Conservation (phyloP, 2,329 filamentous ascomycete species). For the Colletotrichum kahawae region DNA sequence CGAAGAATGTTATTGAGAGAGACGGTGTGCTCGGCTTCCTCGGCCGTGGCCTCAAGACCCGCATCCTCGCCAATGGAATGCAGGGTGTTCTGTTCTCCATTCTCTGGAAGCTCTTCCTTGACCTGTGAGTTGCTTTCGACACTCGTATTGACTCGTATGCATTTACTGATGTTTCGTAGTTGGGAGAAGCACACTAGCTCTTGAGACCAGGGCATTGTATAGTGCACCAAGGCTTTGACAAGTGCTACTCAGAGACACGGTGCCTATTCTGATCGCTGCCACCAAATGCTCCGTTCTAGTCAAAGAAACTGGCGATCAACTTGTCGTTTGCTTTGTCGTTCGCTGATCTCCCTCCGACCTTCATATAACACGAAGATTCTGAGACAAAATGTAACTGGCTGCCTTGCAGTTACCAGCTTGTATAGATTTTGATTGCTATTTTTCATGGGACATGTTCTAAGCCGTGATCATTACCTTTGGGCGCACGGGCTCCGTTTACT, state of each 20-base stretch:
- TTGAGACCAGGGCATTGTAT: neutral
- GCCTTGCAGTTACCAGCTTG: accelerated
- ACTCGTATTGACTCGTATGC: neutral
- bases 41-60: conserved; percentile 50
- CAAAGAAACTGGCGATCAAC: neutral
- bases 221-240: neutral
- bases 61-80: conserved; percentile 52
- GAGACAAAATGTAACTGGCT: neutral
- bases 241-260: neutral
- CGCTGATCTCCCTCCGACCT: neutral
- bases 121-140: conserved; percentile 41
- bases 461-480: accelerated
- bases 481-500: neutral
- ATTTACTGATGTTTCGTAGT: neutral
- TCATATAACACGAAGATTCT: too few relatives aligned
- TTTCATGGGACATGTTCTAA: neutral
- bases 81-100: conserved; percentile 53
- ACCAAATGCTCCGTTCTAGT: neutral
- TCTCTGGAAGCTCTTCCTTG: conserved; percentile 53
- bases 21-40: conserved; percentile 48
- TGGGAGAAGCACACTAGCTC: conserved; percentile 19
- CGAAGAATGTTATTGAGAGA: conserved; percentile 40
- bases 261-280: neutral
- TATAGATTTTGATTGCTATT: neutral
- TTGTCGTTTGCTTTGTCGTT: neutral